Evolutionary conservation across 768 basidiomycete genomes (phyloP).

Genomic region (Lentinula boryana): DNA sequence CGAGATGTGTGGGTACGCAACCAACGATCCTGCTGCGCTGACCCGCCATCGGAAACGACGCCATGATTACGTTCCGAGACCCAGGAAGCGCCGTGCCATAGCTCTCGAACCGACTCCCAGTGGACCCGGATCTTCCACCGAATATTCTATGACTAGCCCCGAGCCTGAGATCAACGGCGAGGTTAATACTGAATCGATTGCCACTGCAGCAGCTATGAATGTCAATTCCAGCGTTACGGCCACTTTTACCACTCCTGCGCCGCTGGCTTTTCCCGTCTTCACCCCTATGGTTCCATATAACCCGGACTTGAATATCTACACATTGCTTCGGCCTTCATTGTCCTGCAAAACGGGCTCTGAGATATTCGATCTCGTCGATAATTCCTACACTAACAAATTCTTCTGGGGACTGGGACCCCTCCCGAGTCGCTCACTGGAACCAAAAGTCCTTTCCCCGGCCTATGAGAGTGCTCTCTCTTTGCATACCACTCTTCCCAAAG

Average conservation of each 20-base stretch:
- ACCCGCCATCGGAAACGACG: background rate
- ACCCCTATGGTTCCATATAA: background rate
- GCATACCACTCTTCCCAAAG: background rate
- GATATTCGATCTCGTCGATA: background rate
- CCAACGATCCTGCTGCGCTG: background rate
- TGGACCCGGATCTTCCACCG: background rate
- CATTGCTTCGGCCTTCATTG: background rate
- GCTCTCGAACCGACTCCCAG: background rate
- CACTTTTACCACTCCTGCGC: background rate
- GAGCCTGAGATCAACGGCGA: background rate
- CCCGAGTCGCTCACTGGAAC: background rate
- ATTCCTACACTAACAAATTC: background rate
- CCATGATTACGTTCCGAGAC: background rate
- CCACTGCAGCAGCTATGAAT: background rate
- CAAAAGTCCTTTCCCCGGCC: background rate
- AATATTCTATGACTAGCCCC: background rate
- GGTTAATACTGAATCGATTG: background rate
- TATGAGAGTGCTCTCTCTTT: background rate
- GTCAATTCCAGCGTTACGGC: background rate
- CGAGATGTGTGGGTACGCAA: background rate
- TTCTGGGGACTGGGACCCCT: background rate
- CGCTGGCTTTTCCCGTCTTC: background rate
- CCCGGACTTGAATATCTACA: background rate
- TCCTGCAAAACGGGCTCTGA: background rate
- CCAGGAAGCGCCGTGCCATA: background rate